These are phyloP conservation scores for Penicillium atrosanguineum DNA, from an alignment of 495 filamentous ascomycete species.

Conservation along the genomic window DNA sequence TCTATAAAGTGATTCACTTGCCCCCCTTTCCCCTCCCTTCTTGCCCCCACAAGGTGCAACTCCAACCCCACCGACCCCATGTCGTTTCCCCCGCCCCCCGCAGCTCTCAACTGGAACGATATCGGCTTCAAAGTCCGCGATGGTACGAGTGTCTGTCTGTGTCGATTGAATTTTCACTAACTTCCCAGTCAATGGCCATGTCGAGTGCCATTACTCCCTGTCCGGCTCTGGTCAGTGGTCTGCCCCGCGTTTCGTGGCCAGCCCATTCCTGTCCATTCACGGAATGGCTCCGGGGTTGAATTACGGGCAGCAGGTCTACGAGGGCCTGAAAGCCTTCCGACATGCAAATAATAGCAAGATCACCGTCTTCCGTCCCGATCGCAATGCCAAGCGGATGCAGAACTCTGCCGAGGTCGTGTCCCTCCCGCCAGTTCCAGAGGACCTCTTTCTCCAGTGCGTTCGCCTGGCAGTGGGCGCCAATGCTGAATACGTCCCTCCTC, in stretches of 20 bases:
- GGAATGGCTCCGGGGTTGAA: constrained; percentile 89
- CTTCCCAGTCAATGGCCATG: constrained; percentile 29
- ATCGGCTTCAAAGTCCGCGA: constrained; percentile 90
- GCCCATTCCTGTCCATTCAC: constrained; percentile 79
- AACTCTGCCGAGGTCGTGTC: constrained; percentile 74
- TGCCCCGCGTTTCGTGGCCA: constrained; percentile 64
- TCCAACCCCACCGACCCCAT: constrained; percentile 1
- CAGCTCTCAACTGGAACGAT: constrained; percentile 77
- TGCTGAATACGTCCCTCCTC: constrained; percentile 83
- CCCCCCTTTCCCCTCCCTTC: background rate
- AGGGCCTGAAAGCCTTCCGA: constrained; percentile 90
- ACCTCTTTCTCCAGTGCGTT: constrained; percentile 71
- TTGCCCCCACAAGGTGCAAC: background rate
- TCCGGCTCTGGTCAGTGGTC: constrained; percentile 61
- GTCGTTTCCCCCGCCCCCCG: constrained; percentile 77
- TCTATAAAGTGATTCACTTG: background rate
- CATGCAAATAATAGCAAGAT: constrained; percentile 55
- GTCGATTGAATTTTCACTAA: constrained; percentile 4
- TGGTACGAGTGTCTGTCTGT: constrained; percentile 48
- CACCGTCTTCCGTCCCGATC: constrained; percentile 74
- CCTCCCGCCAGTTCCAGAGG: constrained; percentile 70
- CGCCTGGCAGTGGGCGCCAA: constrained; percentile 78
- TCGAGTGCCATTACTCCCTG: constrained; percentile 33
- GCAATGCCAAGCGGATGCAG: constrained; percentile 79
- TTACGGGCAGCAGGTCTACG: constrained; percentile 92